Percentiles rank a stretch among this genome's conserved stretches.
Evolutionary conservation across 1,284 basidiomycete species (phyloP).

Genomic region (Leccinum olivaceoglutinosum): DNA sequence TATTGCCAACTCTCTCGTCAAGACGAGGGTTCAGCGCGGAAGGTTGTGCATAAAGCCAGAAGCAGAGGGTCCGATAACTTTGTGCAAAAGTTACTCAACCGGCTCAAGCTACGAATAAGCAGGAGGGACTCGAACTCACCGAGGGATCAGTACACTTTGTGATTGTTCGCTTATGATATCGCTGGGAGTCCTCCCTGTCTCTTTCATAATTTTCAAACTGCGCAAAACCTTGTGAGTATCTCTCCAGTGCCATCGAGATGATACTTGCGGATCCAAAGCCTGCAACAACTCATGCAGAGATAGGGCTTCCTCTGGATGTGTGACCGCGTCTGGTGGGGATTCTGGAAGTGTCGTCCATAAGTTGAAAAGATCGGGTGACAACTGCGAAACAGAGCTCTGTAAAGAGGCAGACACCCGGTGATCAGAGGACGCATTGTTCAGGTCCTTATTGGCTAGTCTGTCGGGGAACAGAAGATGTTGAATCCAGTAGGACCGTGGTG

Average conservation of each 20-base stretch:
- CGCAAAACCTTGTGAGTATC: constrained; percentile 89
- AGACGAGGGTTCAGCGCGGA: constrained; percentile 63
- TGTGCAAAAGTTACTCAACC: background rate
- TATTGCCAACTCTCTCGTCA: constrained; percentile 79
- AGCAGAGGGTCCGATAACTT: constrained; percentile 81
- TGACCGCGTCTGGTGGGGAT: constrained; percentile 44
- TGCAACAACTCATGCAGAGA: constrained; percentile 65
- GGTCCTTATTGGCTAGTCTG: constrained; percentile 42
- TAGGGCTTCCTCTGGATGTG: constrained; percentile 51
- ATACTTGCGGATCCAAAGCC: constrained; percentile 71
- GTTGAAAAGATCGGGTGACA: constrained; percentile 43
- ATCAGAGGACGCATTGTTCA: background rate
- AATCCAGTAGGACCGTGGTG: constrained; percentile 77
- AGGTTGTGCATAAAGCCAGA: constrained; percentile 88
- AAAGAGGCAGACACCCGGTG: constrained; percentile 24
- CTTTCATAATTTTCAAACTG: constrained; percentile 76
- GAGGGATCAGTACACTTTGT: constrained; percentile 38
- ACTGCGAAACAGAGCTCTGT: constrained; percentile 33
- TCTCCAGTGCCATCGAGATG: constrained; percentile 90
- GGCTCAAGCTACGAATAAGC: background rate
- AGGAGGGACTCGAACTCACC: constrained; percentile 33
- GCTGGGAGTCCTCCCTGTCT: constrained; percentile 63
- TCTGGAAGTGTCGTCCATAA: constrained; percentile 53
- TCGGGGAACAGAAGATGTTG: constrained; percentile 87
- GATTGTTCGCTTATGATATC: constrained; percentile 68